Percentiles rank a stretch among this genome's conserved stretches.
phyloP scores from a whole-genome alignment of 1,139 yeast species.

The Kodamaea suecica region DNA sequence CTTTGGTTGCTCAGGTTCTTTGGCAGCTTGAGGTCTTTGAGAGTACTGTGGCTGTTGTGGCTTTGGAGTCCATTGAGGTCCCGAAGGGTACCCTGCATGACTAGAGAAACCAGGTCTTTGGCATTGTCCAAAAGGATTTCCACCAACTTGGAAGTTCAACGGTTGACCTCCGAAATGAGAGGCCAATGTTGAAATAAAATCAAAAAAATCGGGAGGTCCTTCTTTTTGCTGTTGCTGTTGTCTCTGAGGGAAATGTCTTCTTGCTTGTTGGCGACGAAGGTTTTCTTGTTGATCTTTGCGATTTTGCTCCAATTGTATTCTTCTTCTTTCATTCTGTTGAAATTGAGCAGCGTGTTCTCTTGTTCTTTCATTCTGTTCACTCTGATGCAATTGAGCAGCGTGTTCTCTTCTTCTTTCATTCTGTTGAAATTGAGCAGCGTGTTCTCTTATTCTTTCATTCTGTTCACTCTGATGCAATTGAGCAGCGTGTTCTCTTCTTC shows the following conservation, averaged over 20 bases:
- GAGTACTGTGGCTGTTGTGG: too few relatives aligned
- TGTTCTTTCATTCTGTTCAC: neutral
- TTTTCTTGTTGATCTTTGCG: too few relatives aligned
- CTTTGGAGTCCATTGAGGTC: too few relatives aligned
- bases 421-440: neutral
- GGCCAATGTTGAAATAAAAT: conserved; percentile 1
- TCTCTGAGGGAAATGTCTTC: neutral
- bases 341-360: neutral
- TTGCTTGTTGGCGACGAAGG: neutral
- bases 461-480: conserved; percentile 2
- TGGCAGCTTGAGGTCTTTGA: neutral
- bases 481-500: conserved; percentile 1
- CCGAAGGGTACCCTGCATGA: too few relatives aligned
- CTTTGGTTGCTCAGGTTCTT: neutral
- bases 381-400: neutral
- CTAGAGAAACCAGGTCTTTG: neutral
- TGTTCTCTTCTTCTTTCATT: neutral
- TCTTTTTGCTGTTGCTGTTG: neutral
- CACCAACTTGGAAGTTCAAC: neutral
- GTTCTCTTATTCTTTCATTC: neutral
- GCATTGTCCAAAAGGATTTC: neutral
- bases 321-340: neutral
- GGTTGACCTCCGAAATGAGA: conserved; percentile 3
- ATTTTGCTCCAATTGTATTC: too few relatives aligned
- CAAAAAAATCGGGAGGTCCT: neutral